Evolutionary conservation across 306 rosid species (phyloP), one percentile per base, ranked within the genome.

Genomic region (Senna siamea): DNA sequence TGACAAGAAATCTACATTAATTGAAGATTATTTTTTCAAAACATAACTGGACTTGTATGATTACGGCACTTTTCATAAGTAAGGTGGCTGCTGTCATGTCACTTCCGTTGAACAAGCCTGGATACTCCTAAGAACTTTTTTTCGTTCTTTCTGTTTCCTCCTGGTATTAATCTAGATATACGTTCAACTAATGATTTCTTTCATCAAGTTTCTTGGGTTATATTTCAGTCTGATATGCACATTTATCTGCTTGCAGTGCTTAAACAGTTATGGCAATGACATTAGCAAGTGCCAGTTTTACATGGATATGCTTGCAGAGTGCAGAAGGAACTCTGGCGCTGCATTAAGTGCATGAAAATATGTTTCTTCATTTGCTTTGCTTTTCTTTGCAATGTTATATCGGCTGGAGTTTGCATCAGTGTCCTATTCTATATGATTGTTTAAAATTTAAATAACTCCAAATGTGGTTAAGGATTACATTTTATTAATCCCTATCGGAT

Each of bases 261-360:
- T 90, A 80, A 87, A 72, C 72, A 76, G 65, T 76, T 76, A 82
- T 43, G 93, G 85, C 20, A 86, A 66, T 53, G 96, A 87, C 43
- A 78, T 89, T 37, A 79, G 86, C 81, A 87, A 74, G 84, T 89
- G 92, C 66, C 92, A 89, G 79, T 87, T 87, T 73, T 89, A 85
- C 83, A 82, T 87, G 84, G 89, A 87, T 55, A 86, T 82, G 90
- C 78, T 90, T 50, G 72, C 86, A 1, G 83, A 87, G 61, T 90
- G 92, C 79, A 87, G 78, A 80, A 85, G 65, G 69, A 80, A 88
- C 78, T 62, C 89, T 56, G 66, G 84, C 35, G 74, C 82, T 56
- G 32, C 58, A 48, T 73, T 87, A 82, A 85, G 26, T 68, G 86
- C 90, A 28, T 86, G 70, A 81, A 46, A 50, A 69, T 30, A 22